phyloP scores from a whole-genome alignment of 176 grass and related monocot genomes.

The Typha latifolia region DNA sequence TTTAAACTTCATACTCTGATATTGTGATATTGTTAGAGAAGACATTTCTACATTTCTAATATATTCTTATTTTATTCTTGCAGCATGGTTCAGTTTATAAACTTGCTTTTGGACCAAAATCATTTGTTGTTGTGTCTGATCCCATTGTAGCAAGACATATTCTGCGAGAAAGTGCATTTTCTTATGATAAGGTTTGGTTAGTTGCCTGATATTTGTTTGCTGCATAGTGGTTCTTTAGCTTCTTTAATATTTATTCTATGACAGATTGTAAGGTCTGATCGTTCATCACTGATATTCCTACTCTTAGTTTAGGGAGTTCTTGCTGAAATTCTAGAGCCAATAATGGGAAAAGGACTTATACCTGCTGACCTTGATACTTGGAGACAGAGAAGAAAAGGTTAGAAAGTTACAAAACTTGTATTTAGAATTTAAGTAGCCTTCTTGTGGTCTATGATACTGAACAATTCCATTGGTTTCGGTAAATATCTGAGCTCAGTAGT shows the following conservation, averaged over 20 bases:
- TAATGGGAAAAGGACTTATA: slow-evolving; percentile 99
- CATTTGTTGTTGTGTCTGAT: slow-evolving; percentile 95
- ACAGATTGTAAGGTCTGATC: neutral
- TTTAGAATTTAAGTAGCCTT: neutral
- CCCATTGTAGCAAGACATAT: slow-evolving; percentile 87
- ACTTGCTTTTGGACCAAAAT: slow-evolving; percentile 90
- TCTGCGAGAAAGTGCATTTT: slow-evolving; percentile 90
- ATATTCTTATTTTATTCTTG: slow-evolving; percentile 6
- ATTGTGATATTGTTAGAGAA: neutral
- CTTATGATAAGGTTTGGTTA: slow-evolving; percentile 73
- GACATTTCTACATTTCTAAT: slow-evolving; percentile 7
- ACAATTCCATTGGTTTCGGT: neutral
- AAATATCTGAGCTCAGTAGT: neutral
- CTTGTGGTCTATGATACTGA: neutral
- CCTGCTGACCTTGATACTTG: slow-evolving; percentile 96
- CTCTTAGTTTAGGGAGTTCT: slow-evolving; percentile 67
- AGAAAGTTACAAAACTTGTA: slow-evolving; percentile 20
- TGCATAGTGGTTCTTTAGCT: no score
- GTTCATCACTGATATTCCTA: neutral
- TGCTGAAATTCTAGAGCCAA: slow-evolving; percentile 96
- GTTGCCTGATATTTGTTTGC: neutral
- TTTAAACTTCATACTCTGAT: no score
- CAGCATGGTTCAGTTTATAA: slow-evolving; percentile 98
- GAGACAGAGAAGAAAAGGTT: slow-evolving; percentile 98
- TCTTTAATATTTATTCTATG: no score